A percentile compares a stretch with the other conserved stretches of the same genome.
Conservation (phyloP, 2,329 filamentous ascomycete genomes). For the Penicillium sp. region DNA sequence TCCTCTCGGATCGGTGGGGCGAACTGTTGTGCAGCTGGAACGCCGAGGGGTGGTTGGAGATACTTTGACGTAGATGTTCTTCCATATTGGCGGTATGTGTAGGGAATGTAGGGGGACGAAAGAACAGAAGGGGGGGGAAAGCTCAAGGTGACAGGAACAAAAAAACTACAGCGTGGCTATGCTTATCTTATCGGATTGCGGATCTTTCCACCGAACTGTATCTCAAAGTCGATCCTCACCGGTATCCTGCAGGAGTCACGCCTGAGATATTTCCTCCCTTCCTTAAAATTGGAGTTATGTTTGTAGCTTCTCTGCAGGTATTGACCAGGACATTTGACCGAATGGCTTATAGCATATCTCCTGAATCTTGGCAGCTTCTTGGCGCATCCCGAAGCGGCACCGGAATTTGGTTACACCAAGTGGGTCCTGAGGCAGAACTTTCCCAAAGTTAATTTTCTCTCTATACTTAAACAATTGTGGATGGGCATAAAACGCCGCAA, state of each 20-base stretch:
- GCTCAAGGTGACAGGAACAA: neutral
- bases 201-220: neutral
- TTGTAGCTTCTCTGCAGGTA: too few relatives aligned
- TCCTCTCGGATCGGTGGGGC: slow-evolving; percentile 22
- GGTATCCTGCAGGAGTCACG: neutral
- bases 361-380: too few relatives aligned
- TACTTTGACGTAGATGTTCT: slow-evolving; percentile 29
- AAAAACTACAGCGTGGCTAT: slow-evolving; percentile 7
- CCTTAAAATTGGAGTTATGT: too few relatives aligned
- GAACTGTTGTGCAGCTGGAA: slow-evolving; percentile 26
- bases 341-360: neutral
- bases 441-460: neutral
- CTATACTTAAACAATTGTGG: neutral
- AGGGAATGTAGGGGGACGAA: neutral
- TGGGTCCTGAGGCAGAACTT: neutral
- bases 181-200: slow-evolving; percentile 14
- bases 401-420: neutral
- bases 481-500: neutral
- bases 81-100: slow-evolving; percentile 22
- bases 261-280: neutral
- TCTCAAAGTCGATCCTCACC: neutral
- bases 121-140: slow-evolving; percentile 2
- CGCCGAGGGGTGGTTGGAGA: slow-evolving; percentile 27
- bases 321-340: neutral
- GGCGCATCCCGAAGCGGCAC: neutral